A percentile compares a stretch with the other conserved stretches of the same genome.
Conservation (phyloP, 345 rosid species). For the Toxicodendron radicans region DNA sequence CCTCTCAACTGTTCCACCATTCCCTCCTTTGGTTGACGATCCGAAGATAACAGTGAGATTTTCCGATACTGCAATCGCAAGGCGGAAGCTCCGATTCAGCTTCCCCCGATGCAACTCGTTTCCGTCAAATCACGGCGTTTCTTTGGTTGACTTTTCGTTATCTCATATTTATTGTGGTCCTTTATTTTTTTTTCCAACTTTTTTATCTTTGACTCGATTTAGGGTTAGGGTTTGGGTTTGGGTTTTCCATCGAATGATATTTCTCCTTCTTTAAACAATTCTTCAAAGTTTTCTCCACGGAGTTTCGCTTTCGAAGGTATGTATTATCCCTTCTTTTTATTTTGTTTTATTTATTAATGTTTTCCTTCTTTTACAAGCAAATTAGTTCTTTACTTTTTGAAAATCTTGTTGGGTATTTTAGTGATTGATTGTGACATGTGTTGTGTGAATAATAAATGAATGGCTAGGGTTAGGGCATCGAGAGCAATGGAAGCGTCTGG, state of each 20-base stretch:
- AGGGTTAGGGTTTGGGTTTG: conserved; percentile 17
- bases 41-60: too few species aligned
- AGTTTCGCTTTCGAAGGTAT: conserved; percentile 64
- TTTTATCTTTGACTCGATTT: neutral
- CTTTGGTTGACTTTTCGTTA: conserved; percentile 22
- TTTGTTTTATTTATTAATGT: neutral
- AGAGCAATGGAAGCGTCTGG: conserved; percentile 76
- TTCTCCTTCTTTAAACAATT: neutral
- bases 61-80: too few species aligned
- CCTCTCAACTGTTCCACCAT: neutral
- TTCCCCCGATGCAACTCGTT: neutral
- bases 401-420: neutral
- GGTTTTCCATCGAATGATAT: conserved; percentile 9
- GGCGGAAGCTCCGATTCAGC: neutral
- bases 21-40: neutral
- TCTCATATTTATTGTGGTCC: neutral
- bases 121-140: conserved; percentile 20
- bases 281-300: conserved; percentile 42
- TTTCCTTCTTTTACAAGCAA: conserved; percentile 14
- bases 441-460: conserved; percentile 3
- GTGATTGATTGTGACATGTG: conserved; percentile 15
- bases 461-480: conserved; percentile 64
- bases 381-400: neutral
- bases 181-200: neutral
- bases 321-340: neutral